Evolutionary conservation across 441 rosid genomes (phyloP), one percentile per base, ranked within the genome.

Genomic region (Kokia cookei): DNA sequence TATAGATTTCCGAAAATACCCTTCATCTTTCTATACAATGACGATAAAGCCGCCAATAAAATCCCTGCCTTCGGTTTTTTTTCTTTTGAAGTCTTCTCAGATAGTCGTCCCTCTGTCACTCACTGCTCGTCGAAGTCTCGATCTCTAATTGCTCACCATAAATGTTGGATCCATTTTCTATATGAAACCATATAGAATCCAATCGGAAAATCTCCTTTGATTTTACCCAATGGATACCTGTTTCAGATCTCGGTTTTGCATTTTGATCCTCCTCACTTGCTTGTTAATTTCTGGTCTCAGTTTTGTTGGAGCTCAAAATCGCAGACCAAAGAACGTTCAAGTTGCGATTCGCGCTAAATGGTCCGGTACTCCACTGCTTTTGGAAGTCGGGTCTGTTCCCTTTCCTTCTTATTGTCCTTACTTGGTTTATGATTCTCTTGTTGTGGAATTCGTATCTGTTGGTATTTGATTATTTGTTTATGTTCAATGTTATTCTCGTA

Each of bases 281-380:
- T 54, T 84, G 73, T 63, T 86, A 73, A 67, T 84, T 73, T 69
- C 76, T 72, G 82, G 79, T 73, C 54, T 80, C 55, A 60, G 55
- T 72, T 80, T 78, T 65, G 94, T 86, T 80, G 77, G 55, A 77
- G 94, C 87, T 48, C 88, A 90, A 73, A 85, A 67, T 81, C 98
- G 89, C 75, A 82, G 90, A 73, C 97, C 98, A 19, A 94, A 93
- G 83, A 96, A 94, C 79, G 97, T 96, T 66, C 92, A 96, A 87
- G 96, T 87, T 58, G 97, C 98, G 1, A 82, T 96, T 84, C 87
- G 84, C 48, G 98, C 97, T 26, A 96, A 93, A 84, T 96, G 98
- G 99, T 90, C 91, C 63, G 98, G 99, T 70, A 94, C 99, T 87
- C 96, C 99, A 22, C 77, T 96, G 83, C 90, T 96, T 70, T 82